These are phyloP conservation scores for Bipolaris bicolor DNA, from an alignment of 2,329 filamentous ascomycete genomes.

Conservation along the genomic window DNA sequence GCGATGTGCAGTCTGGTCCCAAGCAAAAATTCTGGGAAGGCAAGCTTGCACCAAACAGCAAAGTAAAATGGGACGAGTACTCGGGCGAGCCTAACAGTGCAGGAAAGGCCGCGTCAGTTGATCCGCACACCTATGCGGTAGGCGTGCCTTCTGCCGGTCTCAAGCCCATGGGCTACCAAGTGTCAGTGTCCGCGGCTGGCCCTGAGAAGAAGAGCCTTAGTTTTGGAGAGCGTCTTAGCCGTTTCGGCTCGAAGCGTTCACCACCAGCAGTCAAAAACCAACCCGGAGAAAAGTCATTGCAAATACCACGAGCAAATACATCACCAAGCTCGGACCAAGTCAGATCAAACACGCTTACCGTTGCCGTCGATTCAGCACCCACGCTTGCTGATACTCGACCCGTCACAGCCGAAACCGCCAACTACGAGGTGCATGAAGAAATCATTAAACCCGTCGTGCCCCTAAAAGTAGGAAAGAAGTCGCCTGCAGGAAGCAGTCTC, in stretches of 20 bases:
- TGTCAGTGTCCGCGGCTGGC: slow-evolving; percentile 33
- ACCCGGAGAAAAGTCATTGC: slow-evolving; percentile 61
- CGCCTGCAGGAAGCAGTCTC: slow-evolving; percentile 39
- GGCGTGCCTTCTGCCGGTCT: slow-evolving; percentile 19
- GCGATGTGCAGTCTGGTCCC: slow-evolving; percentile 20
- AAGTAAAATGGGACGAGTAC: slow-evolving; percentile 66
- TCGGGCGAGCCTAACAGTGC: slow-evolving; percentile 66
- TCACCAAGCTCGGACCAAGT: slow-evolving; percentile 27
- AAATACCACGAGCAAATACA: slow-evolving; percentile 49
- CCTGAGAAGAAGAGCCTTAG: slow-evolving; percentile 39
- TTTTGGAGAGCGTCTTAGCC: slow-evolving; percentile 37
- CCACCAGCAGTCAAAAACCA: slow-evolving; percentile 62
- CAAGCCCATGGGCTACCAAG: slow-evolving; percentile 43
- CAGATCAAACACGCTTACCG: slow-evolving; percentile 36
- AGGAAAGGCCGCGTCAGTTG: slow-evolving; percentile 63
- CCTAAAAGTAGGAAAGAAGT: slow-evolving; percentile 50
- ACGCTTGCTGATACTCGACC: slow-evolving; percentile 38
- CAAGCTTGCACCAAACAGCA: slow-evolving; percentile 44
- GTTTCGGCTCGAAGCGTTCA: slow-evolving; percentile 31
- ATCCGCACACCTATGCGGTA: slow-evolving; percentile 54
- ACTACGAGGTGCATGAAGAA: slow-evolving; percentile 42
- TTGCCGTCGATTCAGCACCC: slow-evolving; percentile 26
- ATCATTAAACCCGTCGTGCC: slow-evolving; percentile 53
- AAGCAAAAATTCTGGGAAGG: slow-evolving; percentile 47
- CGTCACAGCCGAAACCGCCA: slow-evolving; percentile 35